A percentile compares a stretch with the other conserved stretches of the same genome.
Conservation (phyloP, 768 basidiomycete genomes). For the Hemileccinum impolitum region DNA sequence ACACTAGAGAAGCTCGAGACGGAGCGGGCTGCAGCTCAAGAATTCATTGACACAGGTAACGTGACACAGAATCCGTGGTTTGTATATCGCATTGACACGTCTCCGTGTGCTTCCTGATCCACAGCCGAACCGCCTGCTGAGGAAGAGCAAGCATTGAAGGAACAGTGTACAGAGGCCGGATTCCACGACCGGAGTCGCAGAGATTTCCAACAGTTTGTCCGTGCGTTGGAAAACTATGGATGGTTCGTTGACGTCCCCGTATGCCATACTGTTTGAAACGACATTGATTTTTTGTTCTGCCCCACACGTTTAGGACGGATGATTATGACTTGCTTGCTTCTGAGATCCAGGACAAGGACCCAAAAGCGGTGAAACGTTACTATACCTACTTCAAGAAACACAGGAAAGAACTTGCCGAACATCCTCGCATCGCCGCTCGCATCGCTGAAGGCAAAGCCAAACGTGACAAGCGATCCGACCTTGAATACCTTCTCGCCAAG, state of each 20-base stretch:
- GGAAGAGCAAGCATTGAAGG: constrained; percentile 80
- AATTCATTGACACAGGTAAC: constrained; percentile 80
- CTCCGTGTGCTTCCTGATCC: too few species aligned
- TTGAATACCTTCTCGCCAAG: constrained; percentile 31
- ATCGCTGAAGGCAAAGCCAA: constrained; percentile 88
- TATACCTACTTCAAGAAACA: constrained; percentile 84
- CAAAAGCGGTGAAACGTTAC: constrained; percentile 62
- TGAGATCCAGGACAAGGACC: constrained; percentile 81
- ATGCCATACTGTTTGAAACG: too few species aligned
- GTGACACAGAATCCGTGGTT: background rate
- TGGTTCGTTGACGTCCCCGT: constrained; percentile 48
- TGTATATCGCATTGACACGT: background rate
- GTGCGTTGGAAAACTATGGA: constrained; percentile 75
- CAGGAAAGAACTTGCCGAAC: constrained; percentile 72
- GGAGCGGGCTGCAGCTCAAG: constrained; percentile 75
- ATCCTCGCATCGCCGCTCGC: constrained; percentile 76
- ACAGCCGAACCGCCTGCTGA: constrained; percentile 90
- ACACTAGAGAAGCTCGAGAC: constrained; percentile 82
- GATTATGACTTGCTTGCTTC: constrained; percentile 65
- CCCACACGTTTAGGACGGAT: constrained; percentile 26
- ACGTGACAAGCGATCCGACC: constrained; percentile 38
- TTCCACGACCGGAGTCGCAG: constrained; percentile 91
- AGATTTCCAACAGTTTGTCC: constrained; percentile 90
- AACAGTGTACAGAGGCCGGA: constrained; percentile 68
- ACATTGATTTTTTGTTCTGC: background rate